Evolutionary conservation across 208 protist genomes (phyloP).

Genomic region (Leishmania braziliensis): DNA sequence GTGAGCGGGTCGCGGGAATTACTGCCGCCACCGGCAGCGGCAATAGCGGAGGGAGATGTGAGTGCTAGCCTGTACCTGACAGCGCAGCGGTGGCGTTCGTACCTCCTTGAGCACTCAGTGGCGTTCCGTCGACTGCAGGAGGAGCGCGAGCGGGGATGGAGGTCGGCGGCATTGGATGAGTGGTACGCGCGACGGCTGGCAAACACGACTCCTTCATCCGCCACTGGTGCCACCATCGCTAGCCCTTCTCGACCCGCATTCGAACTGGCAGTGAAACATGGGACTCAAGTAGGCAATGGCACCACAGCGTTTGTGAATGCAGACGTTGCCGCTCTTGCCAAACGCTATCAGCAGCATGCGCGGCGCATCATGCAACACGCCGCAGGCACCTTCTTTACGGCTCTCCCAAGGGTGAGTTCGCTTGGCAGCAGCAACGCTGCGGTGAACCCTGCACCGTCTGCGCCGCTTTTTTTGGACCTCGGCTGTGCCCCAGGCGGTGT

Average conservation of each 20-base stretch:
- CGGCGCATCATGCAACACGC: slow-evolving; percentile 34
- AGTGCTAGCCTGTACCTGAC: slow-evolving; percentile 7
- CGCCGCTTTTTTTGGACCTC: slow-evolving; percentile 68
- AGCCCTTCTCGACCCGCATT: background rate
- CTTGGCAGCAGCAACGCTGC: background rate
- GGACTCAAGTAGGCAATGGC: background rate
- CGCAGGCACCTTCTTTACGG: slow-evolving; percentile 22
- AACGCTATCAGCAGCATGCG: slow-evolving; percentile 67
- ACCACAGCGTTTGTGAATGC: slow-evolving; percentile 48
- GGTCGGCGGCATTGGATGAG: slow-evolving; percentile 52
- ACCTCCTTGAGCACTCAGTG: slow-evolving; percentile 35
- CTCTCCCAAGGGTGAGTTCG: background rate
- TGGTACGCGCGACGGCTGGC: slow-evolving; percentile 56
- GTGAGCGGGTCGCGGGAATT: background rate
- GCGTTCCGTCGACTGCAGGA: slow-evolving; percentile 48
- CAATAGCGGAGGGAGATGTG: background rate
- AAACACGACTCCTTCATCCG: background rate
- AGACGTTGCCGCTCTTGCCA: slow-evolving; percentile 45
- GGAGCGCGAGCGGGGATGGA: slow-evolving; percentile 66
- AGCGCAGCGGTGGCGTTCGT: slow-evolving; percentile 39
- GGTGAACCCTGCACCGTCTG: background rate
- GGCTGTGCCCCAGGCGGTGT: slow-evolving; percentile 77
- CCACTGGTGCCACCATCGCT: background rate
- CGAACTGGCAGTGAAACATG: background rate
- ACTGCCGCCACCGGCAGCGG: background rate